phyloP scores from a whole-genome alignment of 768 basidiomycete genomes.

The Lanmaoa rubissima region DNA sequence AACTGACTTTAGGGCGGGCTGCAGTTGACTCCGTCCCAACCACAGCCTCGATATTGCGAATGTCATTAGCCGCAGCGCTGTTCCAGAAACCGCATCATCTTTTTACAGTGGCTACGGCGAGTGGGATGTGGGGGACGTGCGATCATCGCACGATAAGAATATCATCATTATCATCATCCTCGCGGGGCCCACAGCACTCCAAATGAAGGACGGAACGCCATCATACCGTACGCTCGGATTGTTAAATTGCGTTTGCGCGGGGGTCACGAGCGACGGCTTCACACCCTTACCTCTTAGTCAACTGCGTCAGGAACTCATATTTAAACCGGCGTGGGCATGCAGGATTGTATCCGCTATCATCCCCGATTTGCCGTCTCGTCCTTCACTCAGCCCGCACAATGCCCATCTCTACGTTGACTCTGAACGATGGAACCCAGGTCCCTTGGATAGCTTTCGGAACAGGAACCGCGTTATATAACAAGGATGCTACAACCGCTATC shows the following conservation, averaged over 20 bases:
- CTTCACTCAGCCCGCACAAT: slow-evolving; percentile 16
- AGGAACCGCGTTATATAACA: slow-evolving; percentile 49
- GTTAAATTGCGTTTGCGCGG: neutral
- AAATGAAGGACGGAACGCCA: neutral
- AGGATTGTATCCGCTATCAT: neutral
- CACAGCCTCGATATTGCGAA: neutral
- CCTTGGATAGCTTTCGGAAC: slow-evolving; percentile 66
- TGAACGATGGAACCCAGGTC: slow-evolving; percentile 53
- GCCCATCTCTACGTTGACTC: slow-evolving; percentile 34
- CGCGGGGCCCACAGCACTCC: neutral
- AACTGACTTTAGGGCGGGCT: slow-evolving; percentile 47
- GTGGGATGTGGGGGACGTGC: neutral
- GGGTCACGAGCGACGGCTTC: slow-evolving; percentile 14
- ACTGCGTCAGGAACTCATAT: slow-evolving; percentile 3
- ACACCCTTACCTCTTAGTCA: slow-evolving; percentile 7
- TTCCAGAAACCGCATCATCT: neutral
- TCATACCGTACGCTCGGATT: neutral
- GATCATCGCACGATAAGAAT: neutral
- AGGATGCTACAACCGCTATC: slow-evolving; percentile 42
- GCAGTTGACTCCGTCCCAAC: neutral
- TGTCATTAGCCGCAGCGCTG: neutral
- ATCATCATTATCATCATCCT: neutral
- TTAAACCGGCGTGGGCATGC: neutral
- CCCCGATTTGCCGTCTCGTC: slow-evolving; percentile 5
- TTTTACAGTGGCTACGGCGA: neutral